Evolutionary conservation across 78 protist genomes (phyloP).

Genomic region (Planoprotostelium fungivorum): DNA sequence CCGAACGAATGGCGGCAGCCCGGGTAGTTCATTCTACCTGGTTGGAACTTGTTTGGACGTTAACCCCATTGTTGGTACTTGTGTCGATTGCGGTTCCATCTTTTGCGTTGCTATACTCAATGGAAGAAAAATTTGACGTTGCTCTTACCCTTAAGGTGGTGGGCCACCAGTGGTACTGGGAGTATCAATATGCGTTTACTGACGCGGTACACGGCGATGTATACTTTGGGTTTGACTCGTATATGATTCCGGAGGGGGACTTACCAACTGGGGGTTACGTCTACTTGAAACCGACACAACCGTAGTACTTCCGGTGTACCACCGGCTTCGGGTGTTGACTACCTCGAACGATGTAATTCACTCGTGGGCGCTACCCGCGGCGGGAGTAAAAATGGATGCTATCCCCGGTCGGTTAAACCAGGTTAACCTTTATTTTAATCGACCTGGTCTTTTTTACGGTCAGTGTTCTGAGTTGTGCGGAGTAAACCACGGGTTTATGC

Average conservation of each 20-base stretch:
- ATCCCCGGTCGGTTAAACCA: slow-evolving; percentile 19
- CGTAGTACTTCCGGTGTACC: slow-evolving; percentile 8
- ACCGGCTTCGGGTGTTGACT: slow-evolving; percentile 7
- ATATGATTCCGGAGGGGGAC: slow-evolving; percentile 22
- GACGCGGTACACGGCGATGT: too few species aligned
- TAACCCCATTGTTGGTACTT: slow-evolving; percentile 8
- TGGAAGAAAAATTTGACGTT: slow-evolving; percentile 21
- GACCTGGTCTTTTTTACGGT: slow-evolving; percentile 11
- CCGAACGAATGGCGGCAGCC: too few species aligned
- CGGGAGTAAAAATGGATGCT: slow-evolving; percentile 21
- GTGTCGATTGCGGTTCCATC: slow-evolving; percentile 21
- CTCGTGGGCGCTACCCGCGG: slow-evolving; percentile 16
- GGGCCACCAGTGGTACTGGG: slow-evolving; percentile 24
- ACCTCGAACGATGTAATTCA: slow-evolving; percentile 21
- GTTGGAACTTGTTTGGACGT: slow-evolving; percentile 23
- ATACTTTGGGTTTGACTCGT: slow-evolving; percentile 18
- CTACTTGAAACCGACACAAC: slow-evolving; percentile 8
- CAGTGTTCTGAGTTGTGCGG: slow-evolving; percentile 19
- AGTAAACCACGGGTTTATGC: slow-evolving; percentile 15
- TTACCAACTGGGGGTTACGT: slow-evolving; percentile 3
- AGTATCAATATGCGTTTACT: slow-evolving; percentile 4
- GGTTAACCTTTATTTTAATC: slow-evolving; percentile 12
- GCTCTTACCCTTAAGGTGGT: slow-evolving; percentile 10
- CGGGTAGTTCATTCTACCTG: too few species aligned
- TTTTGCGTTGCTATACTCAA: slow-evolving; percentile 17